Evolutionary conservation across 352 stramenopile species (phyloP).

Genomic region (Globisporangium abappressorium): DNA sequence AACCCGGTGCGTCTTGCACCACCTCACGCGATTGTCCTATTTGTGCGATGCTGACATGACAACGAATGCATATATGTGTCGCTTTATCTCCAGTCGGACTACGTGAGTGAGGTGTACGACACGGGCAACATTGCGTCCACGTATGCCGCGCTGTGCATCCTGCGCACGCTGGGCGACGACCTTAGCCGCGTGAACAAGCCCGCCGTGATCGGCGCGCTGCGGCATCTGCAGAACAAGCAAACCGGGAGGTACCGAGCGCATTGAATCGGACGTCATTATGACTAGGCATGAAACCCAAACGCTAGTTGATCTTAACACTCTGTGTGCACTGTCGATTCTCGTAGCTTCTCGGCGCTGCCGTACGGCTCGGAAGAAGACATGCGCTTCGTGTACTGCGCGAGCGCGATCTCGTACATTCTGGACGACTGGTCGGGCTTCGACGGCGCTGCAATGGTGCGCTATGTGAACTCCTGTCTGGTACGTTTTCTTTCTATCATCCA

Average conservation of each 20-base stretch:
- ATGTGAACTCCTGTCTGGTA: slow-evolving; percentile 82
- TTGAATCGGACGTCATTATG: not conserved
- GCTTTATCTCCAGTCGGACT: slow-evolving; percentile 31
- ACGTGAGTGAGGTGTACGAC: slow-evolving; percentile 75
- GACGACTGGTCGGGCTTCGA: slow-evolving; percentile 85
- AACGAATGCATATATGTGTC: not conserved
- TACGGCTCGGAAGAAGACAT: slow-evolving; percentile 85
- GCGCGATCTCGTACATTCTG: slow-evolving; percentile 84
- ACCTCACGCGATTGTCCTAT: not conserved
- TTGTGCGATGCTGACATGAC: not conserved
- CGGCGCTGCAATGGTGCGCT: slow-evolving; percentile 57
- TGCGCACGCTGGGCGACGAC: slow-evolving; percentile 84
- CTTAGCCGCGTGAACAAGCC: slow-evolving; percentile 69
- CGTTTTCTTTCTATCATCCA: slow-evolving; percentile 11
- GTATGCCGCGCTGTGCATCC: slow-evolving; percentile 79
- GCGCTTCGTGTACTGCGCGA: slow-evolving; percentile 88
- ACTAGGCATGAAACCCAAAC: not conserved
- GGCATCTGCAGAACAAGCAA: slow-evolving; percentile 69
- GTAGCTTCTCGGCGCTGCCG: slow-evolving; percentile 67
- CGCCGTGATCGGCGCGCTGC: slow-evolving; percentile 57
- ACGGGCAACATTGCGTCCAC: slow-evolving; percentile 84
- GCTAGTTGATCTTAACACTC: not conserved
- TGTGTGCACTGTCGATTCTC: not conserved
- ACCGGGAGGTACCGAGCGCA: slow-evolving; percentile 49
- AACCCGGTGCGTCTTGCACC: slow-evolving; percentile 19